A percentile compares a stretch with the other conserved stretches of the same genome.
These are phyloP conservation scores for Inga oerstediana DNA, from an alignment of 306 rosid species.

Conservation along the genomic window DNA sequence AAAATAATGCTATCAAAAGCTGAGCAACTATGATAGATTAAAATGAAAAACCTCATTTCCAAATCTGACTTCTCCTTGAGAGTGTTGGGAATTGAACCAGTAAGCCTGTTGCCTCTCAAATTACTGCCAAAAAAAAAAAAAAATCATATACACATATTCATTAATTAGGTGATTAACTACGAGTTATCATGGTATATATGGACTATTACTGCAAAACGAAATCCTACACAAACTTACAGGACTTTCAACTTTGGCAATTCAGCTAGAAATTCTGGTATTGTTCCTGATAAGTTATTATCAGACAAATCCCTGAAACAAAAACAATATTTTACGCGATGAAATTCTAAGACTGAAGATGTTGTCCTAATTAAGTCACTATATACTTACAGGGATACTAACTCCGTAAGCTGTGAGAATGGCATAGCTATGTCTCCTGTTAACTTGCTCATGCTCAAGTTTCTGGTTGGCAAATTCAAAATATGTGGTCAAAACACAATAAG, in stretches of 20 bases:
- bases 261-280: constrained; percentile 37
- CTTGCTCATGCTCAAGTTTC: constrained; percentile 13
- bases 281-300: constrained; percentile 42
- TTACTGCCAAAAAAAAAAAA: constrained; percentile 4
- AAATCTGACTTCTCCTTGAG: constrained; percentile 29
- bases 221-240: not conserved
- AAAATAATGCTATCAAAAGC: not conserved
- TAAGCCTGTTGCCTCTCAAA: constrained; percentile 30
- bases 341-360: not conserved
- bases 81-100: constrained; percentile 33
- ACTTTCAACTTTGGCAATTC: not conserved
- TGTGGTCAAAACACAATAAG: not conserved
- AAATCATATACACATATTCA: not conserved
- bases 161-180: not conserved
- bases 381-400: constrained; percentile 22
- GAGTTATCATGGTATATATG: too few species aligned
- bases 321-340: not conserved
- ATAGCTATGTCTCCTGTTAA: not conserved
- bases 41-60: constrained; percentile 10
- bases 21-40: not conserved
- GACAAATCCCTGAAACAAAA: constrained; percentile 42
- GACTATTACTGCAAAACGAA: too few species aligned
- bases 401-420: not conserved
- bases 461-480: not conserved
- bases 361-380: not conserved